Evolutionary conservation across 495 filamentous ascomycete species (phyloP).

Genomic region (Extremus antarcticus): DNA sequence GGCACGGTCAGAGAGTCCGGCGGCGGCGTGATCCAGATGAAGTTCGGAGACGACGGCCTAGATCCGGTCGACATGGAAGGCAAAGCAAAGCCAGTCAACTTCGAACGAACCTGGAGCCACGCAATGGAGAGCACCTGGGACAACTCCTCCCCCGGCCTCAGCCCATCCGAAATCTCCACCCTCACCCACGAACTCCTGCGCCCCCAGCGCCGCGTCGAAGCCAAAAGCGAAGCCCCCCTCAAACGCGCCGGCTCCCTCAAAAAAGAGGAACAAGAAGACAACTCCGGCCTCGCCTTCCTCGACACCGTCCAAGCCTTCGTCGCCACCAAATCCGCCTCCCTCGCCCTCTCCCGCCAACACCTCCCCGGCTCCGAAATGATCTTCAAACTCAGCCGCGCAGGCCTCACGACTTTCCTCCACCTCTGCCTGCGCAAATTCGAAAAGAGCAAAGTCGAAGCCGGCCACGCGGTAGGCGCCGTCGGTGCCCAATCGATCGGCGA

Average conservation of each 20-base stretch:
- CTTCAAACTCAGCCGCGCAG: constrained; percentile 65
- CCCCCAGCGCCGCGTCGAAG: constrained; percentile 41
- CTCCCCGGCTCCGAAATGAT: constrained; percentile 42
- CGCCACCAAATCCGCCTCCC: constrained; percentile 40
- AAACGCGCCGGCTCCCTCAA: constrained; percentile 45
- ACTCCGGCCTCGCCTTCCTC: constrained; percentile 42
- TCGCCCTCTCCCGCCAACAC: constrained; percentile 33
- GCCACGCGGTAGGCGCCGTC: constrained; percentile 93
- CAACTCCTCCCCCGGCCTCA: constrained; percentile 58
- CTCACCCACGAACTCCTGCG: constrained; percentile 54
- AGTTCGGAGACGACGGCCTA: constrained; percentile 88
- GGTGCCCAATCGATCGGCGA: constrained; percentile 97
- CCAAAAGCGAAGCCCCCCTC: neutral
- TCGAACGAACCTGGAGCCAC: constrained; percentile 84
- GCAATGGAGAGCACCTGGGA: constrained; percentile 65
- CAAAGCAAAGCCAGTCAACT: constrained; percentile 81
- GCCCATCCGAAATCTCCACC: constrained; percentile 61
- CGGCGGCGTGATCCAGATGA: constrained; percentile 82
- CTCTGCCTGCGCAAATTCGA: constrained; percentile 82
- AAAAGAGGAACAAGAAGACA: neutral
- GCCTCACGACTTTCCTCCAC: constrained; percentile 63
- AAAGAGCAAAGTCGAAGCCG: constrained; percentile 79
- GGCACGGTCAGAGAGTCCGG: constrained; percentile 85
- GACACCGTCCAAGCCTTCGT: constrained; percentile 64
- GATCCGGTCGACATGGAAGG: constrained; percentile 98